A percentile compares a stretch with the other conserved stretches of the same genome.
Evolutionary conservation across 1,139 yeast species (phyloP).

Genomic region (Lodderomyces jiufengensis): DNA sequence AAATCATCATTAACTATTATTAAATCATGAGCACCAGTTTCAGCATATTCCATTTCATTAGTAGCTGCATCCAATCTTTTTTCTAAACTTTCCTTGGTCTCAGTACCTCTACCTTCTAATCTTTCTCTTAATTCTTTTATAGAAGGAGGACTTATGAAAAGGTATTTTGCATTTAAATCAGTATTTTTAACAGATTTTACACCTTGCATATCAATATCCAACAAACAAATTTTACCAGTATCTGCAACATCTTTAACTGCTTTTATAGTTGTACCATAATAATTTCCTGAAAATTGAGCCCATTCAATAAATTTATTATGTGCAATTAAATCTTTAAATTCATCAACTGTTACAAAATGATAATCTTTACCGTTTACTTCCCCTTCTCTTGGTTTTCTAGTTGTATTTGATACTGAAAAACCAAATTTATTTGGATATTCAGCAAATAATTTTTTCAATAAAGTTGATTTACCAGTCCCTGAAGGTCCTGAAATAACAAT

Average conservation of each 20-base stretch:
- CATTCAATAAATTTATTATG: conserved; percentile 84
- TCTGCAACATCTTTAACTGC: conserved; percentile 75
- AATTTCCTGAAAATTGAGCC: conserved; percentile 98
- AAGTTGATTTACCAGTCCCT: conserved; percentile 94
- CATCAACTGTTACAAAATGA: conserved; percentile 76
- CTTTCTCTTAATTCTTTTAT: conserved; percentile 70
- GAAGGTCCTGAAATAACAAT: conserved; percentile 96
- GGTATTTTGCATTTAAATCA: conserved; percentile 74
- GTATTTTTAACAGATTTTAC: conserved; percentile 86
- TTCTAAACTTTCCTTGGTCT: conserved; percentile 75
- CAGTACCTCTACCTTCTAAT: conserved; percentile 89
- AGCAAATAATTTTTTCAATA: conserved; percentile 81
- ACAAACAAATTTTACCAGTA: conserved; percentile 69
- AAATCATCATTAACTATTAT: conserved; percentile 88
- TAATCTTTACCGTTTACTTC: conserved; percentile 88
- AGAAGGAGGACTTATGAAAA: conserved; percentile 92
- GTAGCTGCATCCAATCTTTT: conserved; percentile 85
- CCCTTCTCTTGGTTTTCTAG: conserved; percentile 88
- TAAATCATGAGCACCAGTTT: conserved; percentile 88
- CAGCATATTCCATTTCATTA: conserved; percentile 82
- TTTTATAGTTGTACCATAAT: conserved; percentile 87
- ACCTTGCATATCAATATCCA: conserved; percentile 99
- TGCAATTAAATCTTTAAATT: conserved; percentile 71
- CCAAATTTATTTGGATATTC: conserved; percentile 90
- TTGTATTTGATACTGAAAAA: conserved; percentile 91